These are phyloP conservation scores for Lepiota brunneoincarnata DNA, from an alignment of 768 basidiomycete species.

Conservation along the genomic window DNA sequence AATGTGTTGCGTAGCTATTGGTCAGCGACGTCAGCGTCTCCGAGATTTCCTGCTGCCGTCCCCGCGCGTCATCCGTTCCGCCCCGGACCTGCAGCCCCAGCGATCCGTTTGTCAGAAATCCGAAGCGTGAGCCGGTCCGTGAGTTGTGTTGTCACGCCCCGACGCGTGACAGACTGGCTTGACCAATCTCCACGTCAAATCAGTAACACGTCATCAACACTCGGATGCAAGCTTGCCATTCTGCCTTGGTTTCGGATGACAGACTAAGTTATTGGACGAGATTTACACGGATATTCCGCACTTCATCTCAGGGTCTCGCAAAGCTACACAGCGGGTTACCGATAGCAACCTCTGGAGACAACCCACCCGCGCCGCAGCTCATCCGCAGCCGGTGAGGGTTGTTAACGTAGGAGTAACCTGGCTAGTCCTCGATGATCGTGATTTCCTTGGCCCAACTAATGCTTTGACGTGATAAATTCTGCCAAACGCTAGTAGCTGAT, in stretches of 20 bases:
- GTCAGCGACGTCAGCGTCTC: not conserved
- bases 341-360: too few relatives aligned
- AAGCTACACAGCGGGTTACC: too few relatives aligned
- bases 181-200: not conserved
- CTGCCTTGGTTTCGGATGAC: too few relatives aligned
- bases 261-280: too few relatives aligned
- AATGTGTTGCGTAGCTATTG: too few relatives aligned
- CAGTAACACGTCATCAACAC: not conserved
- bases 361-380: not conserved
- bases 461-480: conserved; percentile 2
- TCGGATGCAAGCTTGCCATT: too few relatives aligned
- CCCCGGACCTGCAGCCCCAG: not conserved
- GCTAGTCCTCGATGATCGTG: not conserved
- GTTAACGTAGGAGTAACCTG: not conserved
- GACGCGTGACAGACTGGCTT: conserved; percentile 4
- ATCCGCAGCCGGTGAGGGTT: not conserved
- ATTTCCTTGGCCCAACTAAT: not conserved
- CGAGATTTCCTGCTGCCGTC: not conserved
- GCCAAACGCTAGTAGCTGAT: not conserved
- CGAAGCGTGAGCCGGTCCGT: conserved; percentile 8
- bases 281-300: too few relatives aligned
- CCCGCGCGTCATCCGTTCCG: conserved; percentile 7
- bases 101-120: conserved; percentile 9
- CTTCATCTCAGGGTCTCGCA: too few relatives aligned
- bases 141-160: not conserved